These are phyloP conservation scores for Talaromyces funiculosus DNA, from an alignment of 2,329 filamentous ascomycete species.

Conservation along the genomic window DNA sequence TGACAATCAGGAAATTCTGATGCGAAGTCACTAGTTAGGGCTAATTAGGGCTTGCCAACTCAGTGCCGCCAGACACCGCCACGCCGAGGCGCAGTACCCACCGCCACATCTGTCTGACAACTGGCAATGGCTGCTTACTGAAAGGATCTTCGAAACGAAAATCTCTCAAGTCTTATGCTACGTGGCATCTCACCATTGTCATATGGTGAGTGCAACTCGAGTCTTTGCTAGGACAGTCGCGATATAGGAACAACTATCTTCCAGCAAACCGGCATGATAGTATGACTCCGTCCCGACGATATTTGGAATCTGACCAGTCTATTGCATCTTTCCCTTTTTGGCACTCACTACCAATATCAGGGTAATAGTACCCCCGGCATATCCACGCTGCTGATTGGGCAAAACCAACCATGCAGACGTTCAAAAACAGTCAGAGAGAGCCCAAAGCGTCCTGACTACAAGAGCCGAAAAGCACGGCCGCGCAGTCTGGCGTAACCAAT, in stretches of 20 bases:
- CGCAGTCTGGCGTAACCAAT: background rate
- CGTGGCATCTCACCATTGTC: no score
- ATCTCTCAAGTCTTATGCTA: background rate
- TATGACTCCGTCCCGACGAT: background rate
- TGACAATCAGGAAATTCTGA: background rate
- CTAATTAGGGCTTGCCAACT: background rate
- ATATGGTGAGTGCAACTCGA: background rate
- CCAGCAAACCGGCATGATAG: background rate
- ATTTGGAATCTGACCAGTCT: background rate
- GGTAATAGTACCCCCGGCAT: background rate
- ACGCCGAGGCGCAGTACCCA: slow-evolving; percentile 6
- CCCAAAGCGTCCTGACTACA: background rate
- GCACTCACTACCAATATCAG: background rate
- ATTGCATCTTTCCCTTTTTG: background rate
- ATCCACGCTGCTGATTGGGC: background rate
- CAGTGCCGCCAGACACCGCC: background rate
- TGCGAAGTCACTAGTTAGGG: background rate
- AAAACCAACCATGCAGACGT: background rate
- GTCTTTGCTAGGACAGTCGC: background rate
- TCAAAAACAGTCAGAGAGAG: background rate
- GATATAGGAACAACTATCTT: background rate
- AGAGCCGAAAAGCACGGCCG: background rate
- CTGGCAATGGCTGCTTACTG: background rate
- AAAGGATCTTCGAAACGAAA: background rate
- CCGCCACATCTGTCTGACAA: slow-evolving; percentile 7